Conservation (phyloP, 2,329 filamentous ascomycete species). For the Ceratocystiopsis brevicomis region DNA sequence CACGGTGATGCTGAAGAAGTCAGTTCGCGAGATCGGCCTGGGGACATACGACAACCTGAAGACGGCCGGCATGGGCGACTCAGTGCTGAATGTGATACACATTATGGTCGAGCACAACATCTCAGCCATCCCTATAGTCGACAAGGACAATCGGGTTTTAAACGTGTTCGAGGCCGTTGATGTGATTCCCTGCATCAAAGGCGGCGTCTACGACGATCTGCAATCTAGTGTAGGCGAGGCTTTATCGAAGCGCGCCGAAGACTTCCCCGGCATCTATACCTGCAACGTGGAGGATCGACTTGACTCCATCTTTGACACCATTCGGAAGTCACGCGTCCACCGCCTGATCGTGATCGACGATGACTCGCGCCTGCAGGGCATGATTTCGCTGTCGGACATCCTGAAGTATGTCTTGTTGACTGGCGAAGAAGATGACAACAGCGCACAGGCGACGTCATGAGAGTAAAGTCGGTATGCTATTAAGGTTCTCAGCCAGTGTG, state of each 20-base stretch:
- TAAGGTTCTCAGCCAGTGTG: not conserved
- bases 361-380: constrained; percentile 63
- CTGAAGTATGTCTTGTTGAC: constrained; percentile 81
- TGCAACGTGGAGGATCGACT: constrained; percentile 82
- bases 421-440: constrained; percentile 41
- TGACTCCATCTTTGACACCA: constrained; percentile 91
- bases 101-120: constrained; percentile 85
- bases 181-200: constrained; percentile 89
- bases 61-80: constrained; percentile 72
- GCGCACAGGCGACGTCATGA: not conserved
- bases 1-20: constrained; percentile 75
- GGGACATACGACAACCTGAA: constrained; percentile 69
- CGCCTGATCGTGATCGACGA: constrained; percentile 86
- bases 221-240: constrained; percentile 75
- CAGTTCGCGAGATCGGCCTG: constrained; percentile 63
- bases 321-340: constrained; percentile 87
- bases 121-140: constrained; percentile 83
- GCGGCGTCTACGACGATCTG: constrained; percentile 79
- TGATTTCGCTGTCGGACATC: constrained; percentile 90
- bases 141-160: constrained; percentile 56
- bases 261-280: constrained; percentile 92
- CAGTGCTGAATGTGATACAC: constrained; percentile 87
- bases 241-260: constrained; percentile 66
- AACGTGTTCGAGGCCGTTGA: constrained; percentile 95
- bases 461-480: not conserved